These are phyloP conservation scores for Podospora appendiculata DNA, from an alignment of 495 filamentous ascomycete species.

Conservation along the genomic window DNA sequence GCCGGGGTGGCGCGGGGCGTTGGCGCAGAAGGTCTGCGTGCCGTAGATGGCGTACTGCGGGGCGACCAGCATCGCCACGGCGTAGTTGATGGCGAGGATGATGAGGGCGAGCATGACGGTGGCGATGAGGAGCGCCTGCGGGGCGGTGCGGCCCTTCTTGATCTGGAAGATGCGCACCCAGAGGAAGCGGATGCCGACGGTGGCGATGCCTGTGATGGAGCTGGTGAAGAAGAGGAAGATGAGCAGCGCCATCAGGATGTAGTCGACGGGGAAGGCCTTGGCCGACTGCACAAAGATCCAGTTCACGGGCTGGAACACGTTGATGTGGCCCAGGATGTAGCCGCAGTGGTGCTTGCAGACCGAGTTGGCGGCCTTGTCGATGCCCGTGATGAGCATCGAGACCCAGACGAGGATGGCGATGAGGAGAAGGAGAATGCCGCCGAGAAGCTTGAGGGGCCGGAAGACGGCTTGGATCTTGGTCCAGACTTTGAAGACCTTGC, in stretches of 20 bases:
- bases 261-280: slow-evolving; percentile 85
- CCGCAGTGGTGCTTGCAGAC: slow-evolving; percentile 85
- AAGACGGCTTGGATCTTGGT: slow-evolving; percentile 67
- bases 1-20: slow-evolving; percentile 43
- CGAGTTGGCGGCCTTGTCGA: slow-evolving; percentile 94
- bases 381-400: slow-evolving; percentile 89
- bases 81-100: slow-evolving; percentile 83
- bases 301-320: slow-evolving; percentile 92
- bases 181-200: slow-evolving; percentile 87
- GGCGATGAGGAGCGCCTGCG: slow-evolving; percentile 85
- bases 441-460: slow-evolving; percentile 78
- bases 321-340: slow-evolving; percentile 85
- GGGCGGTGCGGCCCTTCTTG: slow-evolving; percentile 77
- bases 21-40: slow-evolving; percentile 86
- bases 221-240: slow-evolving; percentile 79
- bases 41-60: slow-evolving; percentile 94
- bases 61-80: slow-evolving; percentile 80
- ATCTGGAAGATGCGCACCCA: slow-evolving; percentile 91
- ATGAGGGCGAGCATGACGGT: slow-evolving; percentile 88
- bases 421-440: slow-evolving; percentile 68
- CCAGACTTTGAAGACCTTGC: slow-evolving; percentile 63
- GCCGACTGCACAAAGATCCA: slow-evolving; percentile 78
- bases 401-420: slow-evolving; percentile 69
- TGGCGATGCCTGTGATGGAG: slow-evolving; percentile 76
- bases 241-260: slow-evolving; percentile 74